Evolutionary conservation across 805 yeast species (phyloP).

Genomic region (Myxozyma kluyveri): DNA sequence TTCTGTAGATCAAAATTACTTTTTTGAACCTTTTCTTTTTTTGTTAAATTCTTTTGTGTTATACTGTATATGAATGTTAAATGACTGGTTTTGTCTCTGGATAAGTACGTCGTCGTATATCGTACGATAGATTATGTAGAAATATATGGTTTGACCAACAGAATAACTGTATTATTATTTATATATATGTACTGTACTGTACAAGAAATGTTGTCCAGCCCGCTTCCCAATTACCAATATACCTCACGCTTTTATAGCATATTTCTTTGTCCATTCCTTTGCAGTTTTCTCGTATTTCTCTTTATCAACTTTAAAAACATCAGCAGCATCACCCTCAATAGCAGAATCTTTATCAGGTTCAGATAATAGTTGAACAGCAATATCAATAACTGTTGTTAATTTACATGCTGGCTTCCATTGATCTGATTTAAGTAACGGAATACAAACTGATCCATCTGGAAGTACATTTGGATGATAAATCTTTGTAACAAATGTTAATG

Average conservation of each 20-base stretch:
- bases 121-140: too few species aligned
- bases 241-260: slow-evolving; percentile 11
- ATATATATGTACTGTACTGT: too few species aligned
- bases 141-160: too few species aligned
- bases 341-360: slow-evolving; percentile 93
- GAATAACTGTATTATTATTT: too few species aligned
- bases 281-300: slow-evolving; percentile 84
- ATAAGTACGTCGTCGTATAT: too few species aligned
- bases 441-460: slow-evolving; percentile 80
- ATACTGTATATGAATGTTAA: too few species aligned
- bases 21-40: too few species aligned
- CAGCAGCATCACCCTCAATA: slow-evolving; percentile 86
- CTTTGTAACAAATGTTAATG: slow-evolving; percentile 71
- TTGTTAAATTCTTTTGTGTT: too few species aligned
- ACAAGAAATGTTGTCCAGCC: not conserved
- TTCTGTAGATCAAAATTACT: too few species aligned
- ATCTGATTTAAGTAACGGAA: slow-evolving; percentile 75
- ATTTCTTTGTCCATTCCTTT: slow-evolving; percentile 70
- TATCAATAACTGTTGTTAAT: slow-evolving; percentile 73
- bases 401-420: slow-evolving; percentile 93
- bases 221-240: not conserved
- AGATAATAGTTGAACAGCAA: slow-evolving; percentile 77
- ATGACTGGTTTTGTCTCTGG: too few species aligned
- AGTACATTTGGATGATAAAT: slow-evolving; percentile 87
- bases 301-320: slow-evolving; percentile 78